Evolutionary conservation across 306 rosid species (phyloP), one percentile per base, ranked within the genome.

Genomic region (Nissolia schottii): DNA sequence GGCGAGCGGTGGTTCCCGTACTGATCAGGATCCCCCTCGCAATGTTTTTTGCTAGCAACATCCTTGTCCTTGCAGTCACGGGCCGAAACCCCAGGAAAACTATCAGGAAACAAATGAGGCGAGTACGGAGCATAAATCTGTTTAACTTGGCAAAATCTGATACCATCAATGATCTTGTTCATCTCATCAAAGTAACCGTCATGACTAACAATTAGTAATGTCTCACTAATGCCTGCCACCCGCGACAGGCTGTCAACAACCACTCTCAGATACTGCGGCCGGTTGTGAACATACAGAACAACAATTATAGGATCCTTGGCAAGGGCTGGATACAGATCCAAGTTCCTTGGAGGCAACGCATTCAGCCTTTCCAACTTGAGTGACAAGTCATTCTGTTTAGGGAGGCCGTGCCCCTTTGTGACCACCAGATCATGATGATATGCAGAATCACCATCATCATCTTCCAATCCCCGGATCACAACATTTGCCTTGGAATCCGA

Each of bases 111-210:
- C 22, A 91, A 45, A 80, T 95, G 99, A 1, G 99, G 99, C 7
- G 96, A 95, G 74, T 84, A 95, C 1, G 96, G 89, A 13, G 99
- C 96, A 78, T 75, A 95, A 41, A 95, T 91, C 83, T 91, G 99
- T 66, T 95, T 95, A 77, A 91, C 92, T 73, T 88, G 96, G 64
- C 96, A 91, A 81, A 88, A 95, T 76, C 82, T 84, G 70, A 95
- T 85, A 45, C 84, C 84, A 43, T 73, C 71, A 53, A 95, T 80
- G 45, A 89, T 79, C 90, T 78, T 78, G 77, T 91, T 85, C 99
- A 95, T 89, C 43, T 87, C 88, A 71, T 91, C 87, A 78, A 86
- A 95, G 80, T 79, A 81, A 6, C 97, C 99, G 80, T 95, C 99
- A 75, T 95, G 99, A 74, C 99, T 95, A 41, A 95, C 92, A 64